A percentile compares a stretch with the other conserved stretches of the same genome.
Conservation (phyloP, 164 flowering plant species). For the Tinospora cordifolia region DNA sequence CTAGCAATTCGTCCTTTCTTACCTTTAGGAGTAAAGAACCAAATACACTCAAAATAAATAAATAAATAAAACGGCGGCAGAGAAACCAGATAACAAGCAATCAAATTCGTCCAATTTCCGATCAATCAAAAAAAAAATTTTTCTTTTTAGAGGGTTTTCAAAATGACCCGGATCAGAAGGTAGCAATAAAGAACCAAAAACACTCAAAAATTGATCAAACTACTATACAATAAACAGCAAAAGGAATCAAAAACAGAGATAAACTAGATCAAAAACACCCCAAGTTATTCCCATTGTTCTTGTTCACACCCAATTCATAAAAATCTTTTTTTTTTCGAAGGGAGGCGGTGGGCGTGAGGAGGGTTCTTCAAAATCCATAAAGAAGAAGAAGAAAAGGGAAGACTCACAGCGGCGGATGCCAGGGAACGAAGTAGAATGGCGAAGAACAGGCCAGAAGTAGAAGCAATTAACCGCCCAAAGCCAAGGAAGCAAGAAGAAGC, state of each 20-base stretch:
- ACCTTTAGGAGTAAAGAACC: no score
- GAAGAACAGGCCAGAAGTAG: slow-evolving; percentile 95
- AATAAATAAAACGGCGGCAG: no score
- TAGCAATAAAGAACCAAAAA: no score
- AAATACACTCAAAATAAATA: background rate
- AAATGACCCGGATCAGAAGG: no score
- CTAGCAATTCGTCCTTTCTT: no score
- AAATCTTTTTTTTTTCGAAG: background rate
- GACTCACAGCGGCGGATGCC: slow-evolving; percentile 60
- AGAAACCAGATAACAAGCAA: background rate
- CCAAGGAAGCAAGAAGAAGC: slow-evolving; percentile 67
- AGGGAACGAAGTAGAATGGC: slow-evolving; percentile 53
- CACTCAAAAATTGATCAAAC: no score
- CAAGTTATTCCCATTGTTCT: background rate
- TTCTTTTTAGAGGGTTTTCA: no score
- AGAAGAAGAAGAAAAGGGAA: slow-evolving; percentile 4
- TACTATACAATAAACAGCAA: background rate
- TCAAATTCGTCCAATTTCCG: background rate
- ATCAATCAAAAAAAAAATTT: background rate
- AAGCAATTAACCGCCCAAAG: slow-evolving; percentile 94
- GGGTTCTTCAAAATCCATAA: background rate
- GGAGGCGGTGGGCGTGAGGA: no score
- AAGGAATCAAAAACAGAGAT: no score
- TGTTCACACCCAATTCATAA: background rate
- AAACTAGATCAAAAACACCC: background rate